Evolutionary conservation across 306 rosid species (phyloP).

Genomic region (Hippophae gyantsensis): DNA sequence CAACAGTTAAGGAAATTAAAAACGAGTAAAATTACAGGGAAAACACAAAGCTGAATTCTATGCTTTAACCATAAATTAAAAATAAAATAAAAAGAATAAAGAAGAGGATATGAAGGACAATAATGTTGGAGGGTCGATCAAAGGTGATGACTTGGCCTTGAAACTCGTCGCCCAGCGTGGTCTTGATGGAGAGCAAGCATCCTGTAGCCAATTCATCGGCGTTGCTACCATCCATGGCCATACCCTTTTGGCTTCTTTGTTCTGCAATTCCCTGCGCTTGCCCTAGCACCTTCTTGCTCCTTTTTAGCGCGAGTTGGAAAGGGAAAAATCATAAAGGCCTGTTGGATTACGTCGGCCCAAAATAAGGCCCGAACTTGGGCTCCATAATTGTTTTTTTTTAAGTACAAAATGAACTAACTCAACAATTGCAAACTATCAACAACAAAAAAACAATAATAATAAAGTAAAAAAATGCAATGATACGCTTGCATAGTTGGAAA

Average conservation of each 20-base stretch:
- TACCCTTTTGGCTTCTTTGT: background rate
- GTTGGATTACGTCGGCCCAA: too few relatives aligned
- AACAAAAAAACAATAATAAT: too few relatives aligned
- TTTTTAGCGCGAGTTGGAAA: too few relatives aligned
- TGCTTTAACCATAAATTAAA: slow-evolving; percentile 9
- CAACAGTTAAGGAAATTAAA: slow-evolving; percentile 12
- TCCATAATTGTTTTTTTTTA: too few relatives aligned
- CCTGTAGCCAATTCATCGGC: slow-evolving; percentile 66
- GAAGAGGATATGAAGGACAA: slow-evolving; percentile 66
- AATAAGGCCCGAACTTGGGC: too few relatives aligned
- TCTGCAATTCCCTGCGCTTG: too few relatives aligned
- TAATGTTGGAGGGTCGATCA: slow-evolving; percentile 74
- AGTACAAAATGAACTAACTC: too few relatives aligned
- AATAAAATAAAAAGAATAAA: background rate
- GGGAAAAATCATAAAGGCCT: too few relatives aligned
- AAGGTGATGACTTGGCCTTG: slow-evolving; percentile 78
- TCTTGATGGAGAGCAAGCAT: slow-evolving; percentile 67
- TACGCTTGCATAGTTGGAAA: too few relatives aligned
- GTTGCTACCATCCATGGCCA: slow-evolving; percentile 53
- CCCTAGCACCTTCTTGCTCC: too few relatives aligned
- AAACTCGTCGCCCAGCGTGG: slow-evolving; percentile 78
- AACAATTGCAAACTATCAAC: too few relatives aligned
- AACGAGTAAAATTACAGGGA: background rate
- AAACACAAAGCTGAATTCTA: slow-evolving; percentile 1
- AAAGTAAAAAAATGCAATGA: too few relatives aligned